phyloP scores from a whole-genome alignment of 192 early-diverging fungal species.

The Coemansia sp. region DNA sequence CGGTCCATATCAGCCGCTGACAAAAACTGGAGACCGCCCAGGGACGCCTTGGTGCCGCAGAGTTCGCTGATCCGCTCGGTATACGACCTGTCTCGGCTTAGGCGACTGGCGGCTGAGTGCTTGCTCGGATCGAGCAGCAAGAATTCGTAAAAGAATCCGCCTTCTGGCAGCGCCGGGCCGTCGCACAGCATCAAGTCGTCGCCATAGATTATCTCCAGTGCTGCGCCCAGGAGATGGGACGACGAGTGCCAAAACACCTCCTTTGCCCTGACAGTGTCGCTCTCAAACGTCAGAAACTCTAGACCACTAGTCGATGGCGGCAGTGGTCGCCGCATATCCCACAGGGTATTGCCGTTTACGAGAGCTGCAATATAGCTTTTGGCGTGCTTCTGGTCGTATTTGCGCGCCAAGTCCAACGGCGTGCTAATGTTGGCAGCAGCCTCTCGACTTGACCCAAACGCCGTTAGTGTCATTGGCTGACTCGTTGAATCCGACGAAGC shows the following conservation, averaged over 20 bases:
- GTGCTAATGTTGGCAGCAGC: conserved; percentile 24
- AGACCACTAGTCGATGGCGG: conserved; percentile 29
- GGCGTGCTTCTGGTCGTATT: conserved; percentile 44
- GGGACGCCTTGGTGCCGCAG: conserved; percentile 15
- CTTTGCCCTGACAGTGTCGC: conserved; percentile 43
- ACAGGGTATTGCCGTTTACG: conserved; percentile 52
- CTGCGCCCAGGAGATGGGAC: conserved; percentile 73
- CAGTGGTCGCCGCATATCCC: conserved; percentile 62
- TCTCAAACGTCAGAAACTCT: conserved; percentile 52
- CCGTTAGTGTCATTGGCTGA: neutral
- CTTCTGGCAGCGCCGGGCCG: conserved; percentile 67
- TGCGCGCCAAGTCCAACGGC: conserved; percentile 60
- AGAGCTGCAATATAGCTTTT: conserved; percentile 57
- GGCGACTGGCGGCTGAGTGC: conserved; percentile 14
- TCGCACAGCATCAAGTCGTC: conserved; percentile 68
- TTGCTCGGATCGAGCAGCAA: conserved; percentile 54
- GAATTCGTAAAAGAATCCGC: conserved; percentile 83
- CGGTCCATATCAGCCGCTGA: conserved; percentile 58
- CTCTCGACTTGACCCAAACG: neutral
- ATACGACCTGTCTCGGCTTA: conserved; percentile 8
- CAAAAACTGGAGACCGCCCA: conserved; percentile 47
- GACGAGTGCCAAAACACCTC: conserved; percentile 70
- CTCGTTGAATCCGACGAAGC: neutral
- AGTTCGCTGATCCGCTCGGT: conserved; percentile 33
- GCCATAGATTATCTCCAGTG: conserved; percentile 71